These are phyloP conservation scores for Parachlorella kessleri DNA, from an alignment of 139 green algal species.

Conservation along the genomic window DNA sequence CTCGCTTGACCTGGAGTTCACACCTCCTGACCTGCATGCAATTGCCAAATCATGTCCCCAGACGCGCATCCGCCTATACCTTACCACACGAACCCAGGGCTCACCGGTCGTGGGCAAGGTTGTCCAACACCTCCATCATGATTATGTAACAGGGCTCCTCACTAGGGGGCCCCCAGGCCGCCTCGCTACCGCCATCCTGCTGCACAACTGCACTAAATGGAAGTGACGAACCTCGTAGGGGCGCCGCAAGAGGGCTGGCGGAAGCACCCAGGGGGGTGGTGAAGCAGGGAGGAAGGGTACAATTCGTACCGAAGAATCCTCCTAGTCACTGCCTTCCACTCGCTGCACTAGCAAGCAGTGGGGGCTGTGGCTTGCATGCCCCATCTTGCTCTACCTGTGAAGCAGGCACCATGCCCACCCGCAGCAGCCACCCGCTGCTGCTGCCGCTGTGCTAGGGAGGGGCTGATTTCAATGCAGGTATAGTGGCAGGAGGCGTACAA, in stretches of 20 bases:
- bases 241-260: background rate
- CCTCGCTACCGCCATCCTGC: background rate
- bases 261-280: background rate
- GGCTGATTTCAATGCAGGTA: constrained; percentile 73
- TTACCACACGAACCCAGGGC: too few relatives aligned
- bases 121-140: constrained; percentile 89
- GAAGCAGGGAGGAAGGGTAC: background rate
- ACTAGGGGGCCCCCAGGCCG: background rate
- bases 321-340: too few relatives aligned
- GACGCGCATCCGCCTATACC: too few relatives aligned
- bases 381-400: too few relatives aligned
- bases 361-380: too few relatives aligned
- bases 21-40: too few relatives aligned
- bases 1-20: too few relatives aligned
- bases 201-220: background rate
- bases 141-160: constrained; percentile 60
- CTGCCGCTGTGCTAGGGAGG: constrained; percentile 61
- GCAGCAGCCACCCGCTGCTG: constrained; percentile 40
- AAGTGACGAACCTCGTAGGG: background rate
- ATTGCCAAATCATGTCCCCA: too few relatives aligned
- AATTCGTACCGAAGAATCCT: too few relatives aligned
- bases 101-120: constrained; percentile 74
- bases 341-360: too few relatives aligned
- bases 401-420: constrained; percentile 42
- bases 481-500: constrained; percentile 69